Evolutionary conservation across 768 basidiomycete species (phyloP), one percentile per base, ranked within the genome.

Genomic region (Mycena albidolilacea): DNA sequence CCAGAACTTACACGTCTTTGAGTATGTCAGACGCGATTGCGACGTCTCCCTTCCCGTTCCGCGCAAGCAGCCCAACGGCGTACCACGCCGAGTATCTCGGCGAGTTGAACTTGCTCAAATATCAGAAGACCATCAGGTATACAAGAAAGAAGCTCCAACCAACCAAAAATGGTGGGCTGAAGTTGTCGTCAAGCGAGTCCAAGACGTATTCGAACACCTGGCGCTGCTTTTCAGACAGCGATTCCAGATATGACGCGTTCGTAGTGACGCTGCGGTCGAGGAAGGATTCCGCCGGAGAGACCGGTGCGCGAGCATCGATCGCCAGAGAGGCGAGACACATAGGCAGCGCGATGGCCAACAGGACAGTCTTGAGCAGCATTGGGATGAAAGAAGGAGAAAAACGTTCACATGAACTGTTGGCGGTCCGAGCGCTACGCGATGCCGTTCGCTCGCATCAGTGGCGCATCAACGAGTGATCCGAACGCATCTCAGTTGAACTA

Each of bases 21-120:
- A 81, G 74, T 0, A 81, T 75, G 1, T 63, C 58, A 35, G 77
- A 74, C 7, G 80, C 81, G 43, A 70, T 59, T 5, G 43, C 68
- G 3, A 77, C 75, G 66, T 81, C 81, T 44, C 78, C 72, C 21
- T 70, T 72, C 37, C 75, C 54, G 37, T 79, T 80, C n/a, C 81
- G 76, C 14, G 81, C 81, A 19, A 81, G 66, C 21, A 81, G 70
- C 0, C 78, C 81, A 4, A 81, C 81, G 38, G 81, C 70, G 72
- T 80, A 80, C 81, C 81, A 81, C 1, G 81, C 79, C 8, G 81
- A 81, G 59, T 81, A 81, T 44, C 80, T 63, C 23, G 77, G 79
- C 15, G 80, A 81, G 46, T 74, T 67, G 72, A 81, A 81, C 81
- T 80, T 21, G 17, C 14, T 19, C 63, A 39, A 46, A 50, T 7